Conservation (phyloP, 441 rosid genomes). For the Mallotus repandus region DNA sequence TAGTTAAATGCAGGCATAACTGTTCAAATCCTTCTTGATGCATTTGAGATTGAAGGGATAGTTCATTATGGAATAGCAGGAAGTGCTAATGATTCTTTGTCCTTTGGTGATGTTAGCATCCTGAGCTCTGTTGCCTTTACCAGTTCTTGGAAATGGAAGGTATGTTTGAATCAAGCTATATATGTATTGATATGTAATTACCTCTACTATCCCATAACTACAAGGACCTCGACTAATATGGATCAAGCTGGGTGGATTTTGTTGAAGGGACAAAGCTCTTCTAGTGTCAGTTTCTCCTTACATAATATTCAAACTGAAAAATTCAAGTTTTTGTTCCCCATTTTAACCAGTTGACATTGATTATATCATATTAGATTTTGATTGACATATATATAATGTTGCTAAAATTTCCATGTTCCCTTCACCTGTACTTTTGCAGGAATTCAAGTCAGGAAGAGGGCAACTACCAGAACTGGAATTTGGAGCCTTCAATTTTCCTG, state of each 20-base stretch:
- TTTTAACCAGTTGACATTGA: too few relatives aligned
- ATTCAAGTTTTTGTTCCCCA: too few relatives aligned
- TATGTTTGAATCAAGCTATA: neutral
- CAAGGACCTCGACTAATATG: too few relatives aligned
- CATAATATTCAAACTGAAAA: too few relatives aligned
- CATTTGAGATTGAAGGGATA: constrained; percentile 15
- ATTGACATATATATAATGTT: neutral
- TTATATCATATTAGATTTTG: too few relatives aligned
- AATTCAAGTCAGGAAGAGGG: constrained; percentile 27
- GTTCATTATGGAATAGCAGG: constrained; percentile 17
- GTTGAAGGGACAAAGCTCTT: too few relatives aligned
- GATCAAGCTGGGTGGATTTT: too few relatives aligned
- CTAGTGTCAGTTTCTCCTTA: too few relatives aligned
- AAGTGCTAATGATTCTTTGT: constrained; percentile 7
- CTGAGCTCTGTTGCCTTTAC: constrained; percentile 2
- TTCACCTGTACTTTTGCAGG: constrained; percentile 15
- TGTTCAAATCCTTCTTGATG: constrained; percentile 10
- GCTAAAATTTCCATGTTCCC: neutral
- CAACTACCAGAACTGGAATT: constrained; percentile 24
- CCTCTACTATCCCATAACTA: too few relatives aligned
- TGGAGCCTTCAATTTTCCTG: constrained; percentile 35
- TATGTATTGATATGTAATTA: too few relatives aligned
- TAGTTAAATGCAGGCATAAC: constrained; percentile 9
- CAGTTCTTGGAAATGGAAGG: constrained; percentile 15
- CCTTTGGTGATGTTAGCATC: constrained; percentile 17